Percentiles rank a stretch among this genome's conserved stretches.
phyloP scores from a whole-genome alignment of 306 rosid genomes.

The Begonia peltatifolia region DNA sequence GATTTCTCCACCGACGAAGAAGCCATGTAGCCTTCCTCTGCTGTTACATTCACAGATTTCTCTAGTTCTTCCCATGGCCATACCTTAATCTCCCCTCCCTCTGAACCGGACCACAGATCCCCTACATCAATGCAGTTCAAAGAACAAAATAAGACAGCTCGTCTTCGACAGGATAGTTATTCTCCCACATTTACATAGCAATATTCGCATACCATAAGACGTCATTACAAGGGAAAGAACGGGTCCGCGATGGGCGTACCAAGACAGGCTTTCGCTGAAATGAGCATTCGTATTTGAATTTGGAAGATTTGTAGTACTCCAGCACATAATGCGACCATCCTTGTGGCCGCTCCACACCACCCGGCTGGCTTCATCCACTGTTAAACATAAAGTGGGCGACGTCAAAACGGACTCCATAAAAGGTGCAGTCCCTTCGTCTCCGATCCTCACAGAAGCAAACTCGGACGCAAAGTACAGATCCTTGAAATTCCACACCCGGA shows the following conservation, averaged over 20 bases:
- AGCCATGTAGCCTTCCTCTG: conserved; percentile 56
- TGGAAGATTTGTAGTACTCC: conserved; percentile 38
- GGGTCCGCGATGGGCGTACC: conserved; percentile 40
- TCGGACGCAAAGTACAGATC: conserved; percentile 41
- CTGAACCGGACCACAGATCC: conserved; percentile 96
- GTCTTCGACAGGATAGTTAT: background rate
- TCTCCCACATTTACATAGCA: background rate
- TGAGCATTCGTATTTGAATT: background rate
- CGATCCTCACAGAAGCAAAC: conserved; percentile 15
- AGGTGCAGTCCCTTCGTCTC: conserved; percentile 65
- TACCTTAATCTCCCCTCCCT: conserved; percentile 68
- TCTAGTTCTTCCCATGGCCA: conserved; percentile 94
- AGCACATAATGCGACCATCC: conserved; percentile 76
- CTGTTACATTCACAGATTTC: conserved; percentile 41
- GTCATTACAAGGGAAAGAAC: conserved; percentile 35
- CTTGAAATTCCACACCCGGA: conserved; percentile 53
- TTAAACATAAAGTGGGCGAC: conserved; percentile 61
- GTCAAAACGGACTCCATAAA: conserved; percentile 47
- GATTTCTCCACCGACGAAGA: conserved; percentile 69
- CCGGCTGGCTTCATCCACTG: conserved; percentile 49
- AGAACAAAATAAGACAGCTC: no score
- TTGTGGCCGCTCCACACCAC: conserved; percentile 81
- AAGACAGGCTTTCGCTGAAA: conserved; percentile 38
- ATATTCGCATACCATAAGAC: conserved; percentile 21
- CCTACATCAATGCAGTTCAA: conserved; percentile 25